These are phyloP conservation scores for Ceriops tagal DNA, from an alignment of 345 rosid species.

Conservation along the genomic window DNA sequence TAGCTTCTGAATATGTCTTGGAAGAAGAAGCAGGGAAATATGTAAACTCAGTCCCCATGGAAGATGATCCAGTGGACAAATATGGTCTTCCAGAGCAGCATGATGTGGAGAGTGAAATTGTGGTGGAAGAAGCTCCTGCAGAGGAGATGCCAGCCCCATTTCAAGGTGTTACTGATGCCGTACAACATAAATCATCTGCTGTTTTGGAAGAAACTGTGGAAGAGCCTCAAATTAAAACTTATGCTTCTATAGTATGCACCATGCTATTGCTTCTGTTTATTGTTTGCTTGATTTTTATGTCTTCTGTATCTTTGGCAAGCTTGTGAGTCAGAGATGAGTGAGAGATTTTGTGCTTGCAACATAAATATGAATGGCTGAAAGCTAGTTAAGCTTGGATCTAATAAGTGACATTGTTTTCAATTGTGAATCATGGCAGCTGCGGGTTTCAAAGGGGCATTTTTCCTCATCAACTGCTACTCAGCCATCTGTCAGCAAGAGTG, in stretches of 20 bases:
- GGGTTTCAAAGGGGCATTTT: slow-evolving; percentile 54
- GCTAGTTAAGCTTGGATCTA: neutral
- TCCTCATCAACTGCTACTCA: slow-evolving; percentile 50
- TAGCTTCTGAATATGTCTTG: slow-evolving; percentile 66
- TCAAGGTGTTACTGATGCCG: slow-evolving; percentile 38
- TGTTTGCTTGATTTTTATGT: slow-evolving; percentile 1
- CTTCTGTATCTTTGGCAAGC: neutral
- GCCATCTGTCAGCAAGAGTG: slow-evolving; percentile 40
- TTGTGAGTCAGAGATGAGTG: neutral
- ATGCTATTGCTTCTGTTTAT: neutral
- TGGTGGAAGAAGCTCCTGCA: slow-evolving; percentile 53
- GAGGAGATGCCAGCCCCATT: slow-evolving; percentile 44
- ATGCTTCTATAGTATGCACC: slow-evolving; percentile 80
- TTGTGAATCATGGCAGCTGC: slow-evolving; percentile 44
- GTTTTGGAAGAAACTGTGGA: slow-evolving; percentile 56
- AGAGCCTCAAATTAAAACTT: slow-evolving; percentile 70
- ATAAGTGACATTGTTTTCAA: slow-evolving; percentile 8
- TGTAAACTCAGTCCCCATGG: slow-evolving; percentile 55
- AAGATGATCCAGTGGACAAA: slow-evolving; percentile 67
- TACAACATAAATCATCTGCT: slow-evolving; percentile 44
- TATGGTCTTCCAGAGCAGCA: slow-evolving; percentile 64
- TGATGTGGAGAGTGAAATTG: slow-evolving; percentile 53
- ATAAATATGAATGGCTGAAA: neutral
- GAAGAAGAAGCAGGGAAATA: slow-evolving; percentile 83
- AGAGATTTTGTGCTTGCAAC: neutral